phyloP scores from a whole-genome alignment of 2,329 filamentous ascomycete species.

The Macroventuria anomochaeta region DNA sequence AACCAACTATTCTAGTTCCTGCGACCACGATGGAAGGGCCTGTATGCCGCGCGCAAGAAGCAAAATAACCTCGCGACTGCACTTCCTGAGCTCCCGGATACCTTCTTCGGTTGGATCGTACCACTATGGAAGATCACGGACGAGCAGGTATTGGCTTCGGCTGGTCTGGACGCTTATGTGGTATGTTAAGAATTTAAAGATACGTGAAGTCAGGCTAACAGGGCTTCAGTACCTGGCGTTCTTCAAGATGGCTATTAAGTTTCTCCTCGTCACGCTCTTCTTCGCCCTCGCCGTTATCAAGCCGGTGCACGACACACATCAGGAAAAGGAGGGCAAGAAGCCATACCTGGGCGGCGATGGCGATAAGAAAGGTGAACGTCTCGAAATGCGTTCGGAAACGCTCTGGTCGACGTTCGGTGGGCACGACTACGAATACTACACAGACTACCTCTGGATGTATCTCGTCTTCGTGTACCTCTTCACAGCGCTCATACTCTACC shows the following conservation, averaged over 20 bases:
- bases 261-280: constrained; percentile 79
- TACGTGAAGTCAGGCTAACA: constrained; percentile 8
- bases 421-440: constrained; percentile 50
- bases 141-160: constrained; percentile 85
- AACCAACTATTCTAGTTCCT: constrained; percentile 65
- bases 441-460: constrained; percentile 86
- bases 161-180: constrained; percentile 93
- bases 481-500: constrained; percentile 78
- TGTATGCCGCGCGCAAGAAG: constrained; percentile 89
- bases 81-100: constrained; percentile 81
- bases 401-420: constrained; percentile 26
- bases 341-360: constrained; percentile 23
- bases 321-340: constrained; percentile 35
- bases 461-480: constrained; percentile 95
- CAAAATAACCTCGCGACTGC: constrained; percentile 68
- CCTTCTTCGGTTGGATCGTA: constrained; percentile 92
- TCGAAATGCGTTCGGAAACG: constrained; percentile 29
- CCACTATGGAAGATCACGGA: constrained; percentile 84
- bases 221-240: constrained; percentile 77
- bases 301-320: constrained; percentile 79
- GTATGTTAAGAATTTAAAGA: constrained; percentile 55
- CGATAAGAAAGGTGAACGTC: constrained; percentile 14
- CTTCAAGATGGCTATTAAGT: constrained; percentile 92
- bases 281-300: constrained; percentile 82
- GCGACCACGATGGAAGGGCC: constrained; percentile 85